Evolutionary conservation across 2,329 filamentous ascomycete species (phyloP).

Genomic region (Apiospora malaysiana): DNA sequence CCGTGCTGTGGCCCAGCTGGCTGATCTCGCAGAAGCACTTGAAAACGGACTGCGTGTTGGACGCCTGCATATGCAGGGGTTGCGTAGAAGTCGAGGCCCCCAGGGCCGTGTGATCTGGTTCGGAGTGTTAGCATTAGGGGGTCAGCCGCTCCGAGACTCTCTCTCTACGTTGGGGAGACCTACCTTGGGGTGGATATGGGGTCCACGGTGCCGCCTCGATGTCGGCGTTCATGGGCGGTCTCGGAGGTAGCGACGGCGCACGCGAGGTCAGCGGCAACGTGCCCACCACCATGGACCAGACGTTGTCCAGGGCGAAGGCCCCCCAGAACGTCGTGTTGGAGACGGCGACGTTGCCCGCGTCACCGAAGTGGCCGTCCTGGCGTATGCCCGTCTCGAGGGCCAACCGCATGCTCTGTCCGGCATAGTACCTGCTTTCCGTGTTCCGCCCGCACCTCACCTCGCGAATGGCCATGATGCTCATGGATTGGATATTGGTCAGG

Average conservation of each 20-base stretch:
- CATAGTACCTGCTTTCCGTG: slow-evolving; percentile 74
- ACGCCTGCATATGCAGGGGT: slow-evolving; percentile 64
- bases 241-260: slow-evolving; percentile 61
- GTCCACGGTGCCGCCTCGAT: slow-evolving; percentile 66
- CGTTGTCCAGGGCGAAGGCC: slow-evolving; percentile 67
- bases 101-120: slow-evolving; percentile 24
- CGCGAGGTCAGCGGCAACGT: slow-evolving; percentile 65
- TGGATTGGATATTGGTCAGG: slow-evolving; percentile 74
- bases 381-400: slow-evolving; percentile 76
- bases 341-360: slow-evolving; percentile 62
- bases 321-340: slow-evolving; percentile 67
- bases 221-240: slow-evolving; percentile 64
- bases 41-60: slow-evolving; percentile 71
- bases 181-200: slow-evolving; percentile 63
- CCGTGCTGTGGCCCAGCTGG: slow-evolving; percentile 73
- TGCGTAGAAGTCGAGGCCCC: slow-evolving; percentile 53
- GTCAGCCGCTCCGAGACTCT: too few relatives aligned
- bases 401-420: slow-evolving; percentile 73
- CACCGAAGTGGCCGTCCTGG: slow-evolving; percentile 48
- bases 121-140: slow-evolving; percentile 11
- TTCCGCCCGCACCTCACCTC: slow-evolving; percentile 76
- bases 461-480: slow-evolving; percentile 78
- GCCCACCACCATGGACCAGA: slow-evolving; percentile 69
- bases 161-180: slow-evolving; percentile 28
- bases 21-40: slow-evolving; percentile 75